Base-by-base conservation (phyloP, 371 early-diverging fungal genomes). In the Blakeslea trispora region DNA sequence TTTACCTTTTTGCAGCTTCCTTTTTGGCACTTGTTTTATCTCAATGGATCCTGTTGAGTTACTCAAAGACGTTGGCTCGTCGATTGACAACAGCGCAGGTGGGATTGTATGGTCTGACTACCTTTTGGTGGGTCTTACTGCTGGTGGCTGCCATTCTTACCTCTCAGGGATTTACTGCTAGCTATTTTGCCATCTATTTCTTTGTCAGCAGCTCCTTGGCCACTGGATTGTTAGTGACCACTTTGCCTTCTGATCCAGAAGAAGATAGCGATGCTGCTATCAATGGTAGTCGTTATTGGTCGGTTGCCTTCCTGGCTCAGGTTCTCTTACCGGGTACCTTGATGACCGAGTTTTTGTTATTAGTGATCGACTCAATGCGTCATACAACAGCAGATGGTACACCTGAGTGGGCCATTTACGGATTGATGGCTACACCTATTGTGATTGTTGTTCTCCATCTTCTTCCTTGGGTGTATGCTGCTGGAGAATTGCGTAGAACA, bases 311-410 rank as follows among this genome's bases (percentile, higher is more conserved):
- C 54, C 10, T 71, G 62, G 23, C 73, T 51, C 77, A 73, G 64
- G 35, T 67, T 17, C 37, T 64, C 41, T 23, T 80, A 19, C 79
- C 81, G 1, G 41, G 70, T 11, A 59, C 59, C 1, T 65, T 82
- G 28, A 66, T 78, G 65, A 52, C 72, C 14, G 79, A 80, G 39
- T 48, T 77, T 22, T 19, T 71, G 8, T 59, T 76, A 3, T 45
- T 80, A 34, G 49, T 57, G 13, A 72, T 82, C 53, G 74, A 77
- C 34, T 77, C 72, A 7, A 68, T 82, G 69, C 68, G 75, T 21
- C 79, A 78, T 46, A 78, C 79, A 4, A 64, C 72, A 23, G 81
- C 80, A 19, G 82, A 82, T 44, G 82, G 82, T 31, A 76, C 79
- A 5, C 79, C 82, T 19, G 72, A 80, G 35, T 62, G 69, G 59